These are phyloP conservation scores for Fomitopsis pinicola DNA, from an alignment of 1,284 basidiomycete species.

Conservation along the genomic window DNA sequence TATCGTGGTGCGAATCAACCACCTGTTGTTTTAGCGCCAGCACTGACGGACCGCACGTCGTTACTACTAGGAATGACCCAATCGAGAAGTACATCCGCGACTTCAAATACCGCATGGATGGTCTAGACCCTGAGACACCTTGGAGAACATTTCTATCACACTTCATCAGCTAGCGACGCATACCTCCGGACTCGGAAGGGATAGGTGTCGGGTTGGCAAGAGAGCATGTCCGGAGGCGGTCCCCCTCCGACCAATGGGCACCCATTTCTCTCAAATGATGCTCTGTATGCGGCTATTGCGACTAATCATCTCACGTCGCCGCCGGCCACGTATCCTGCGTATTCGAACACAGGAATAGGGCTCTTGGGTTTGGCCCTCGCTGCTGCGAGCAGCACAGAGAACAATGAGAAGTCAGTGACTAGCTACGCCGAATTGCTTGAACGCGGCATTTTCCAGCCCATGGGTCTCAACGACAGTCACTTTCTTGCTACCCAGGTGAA, in stretches of 20 bases:
- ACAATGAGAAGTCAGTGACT: constrained; percentile 21
- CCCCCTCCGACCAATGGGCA: constrained; percentile 26
- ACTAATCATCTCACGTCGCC: constrained; percentile 33
- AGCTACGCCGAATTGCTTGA: constrained; percentile 40
- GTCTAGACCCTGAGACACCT: constrained; percentile 2
- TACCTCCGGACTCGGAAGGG: constrained; percentile 42
- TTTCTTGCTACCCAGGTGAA: constrained; percentile 17
- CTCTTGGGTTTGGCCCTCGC: constrained; percentile 39
- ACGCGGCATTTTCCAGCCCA: constrained; percentile 28
- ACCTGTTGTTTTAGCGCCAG: too few relatives aligned
- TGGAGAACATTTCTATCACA: constrained; percentile 32
- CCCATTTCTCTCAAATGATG: constrained; percentile 25
- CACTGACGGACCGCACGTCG: neutral
- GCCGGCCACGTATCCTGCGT: constrained; percentile 41
- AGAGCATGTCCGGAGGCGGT: constrained; percentile 22
- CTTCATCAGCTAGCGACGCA: constrained; percentile 43
- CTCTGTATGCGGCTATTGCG: constrained; percentile 32
- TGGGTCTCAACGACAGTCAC: constrained; percentile 18
- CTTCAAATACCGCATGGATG: constrained; percentile 23
- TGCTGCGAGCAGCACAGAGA: constrained; percentile 32
- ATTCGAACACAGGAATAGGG: constrained; percentile 44
- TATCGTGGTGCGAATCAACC: constrained; percentile 33
- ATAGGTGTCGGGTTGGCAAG: constrained; percentile 38
- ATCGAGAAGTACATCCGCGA: constrained; percentile 36
- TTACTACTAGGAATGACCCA: constrained; percentile 35